Evolutionary conservation across 2,329 filamentous ascomycete genomes (phyloP), one percentile per base, ranked within the genome.

Genomic region (Aphanocladium album): DNA sequence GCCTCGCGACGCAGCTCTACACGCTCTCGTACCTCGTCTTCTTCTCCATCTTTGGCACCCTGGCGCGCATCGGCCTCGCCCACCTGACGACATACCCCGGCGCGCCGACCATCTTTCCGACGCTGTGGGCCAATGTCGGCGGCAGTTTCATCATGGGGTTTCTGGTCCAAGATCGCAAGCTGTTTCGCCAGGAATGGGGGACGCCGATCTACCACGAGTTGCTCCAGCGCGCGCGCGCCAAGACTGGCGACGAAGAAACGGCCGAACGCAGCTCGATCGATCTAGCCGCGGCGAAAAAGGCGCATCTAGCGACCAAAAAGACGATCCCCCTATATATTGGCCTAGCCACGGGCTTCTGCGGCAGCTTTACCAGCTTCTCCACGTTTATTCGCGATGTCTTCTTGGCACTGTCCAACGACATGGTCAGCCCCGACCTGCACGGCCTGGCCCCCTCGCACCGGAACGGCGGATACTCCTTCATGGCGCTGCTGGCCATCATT

Each of bases 331-430:
- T 96, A 0, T 96, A 96, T 70, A 89, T 96, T 62, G 93, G 90
- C 55, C 83, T 97, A 6, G 85, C 90, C 0, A 96, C 89, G 0
- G 93, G 89, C 12, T 95, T 95, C 73, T 96, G 91, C 68, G 91
- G 93, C 63, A 93, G 89, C 65, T 90, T 95, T 69, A 97, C 93
- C 0, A 93, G 89, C 11, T 96, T 96, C 74, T 96, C 92, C 0
- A 86, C 88, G 21, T 96, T 96, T 70, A 87, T 93, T 51, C 83
- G 90, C 7, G 93, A 96, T 67, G 75, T 82, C 16, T 96, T 96
- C 70, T 81, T 96, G 23, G 88, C 90, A 0, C 75, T 96, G 19
- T 87, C 90, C 4, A 95, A 96, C 70, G 82, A 89, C 64, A 75
- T 96, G 12, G 37, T 45, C 30, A 76, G 73, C 11, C 69, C 72